Conservation (phyloP, 257 asterid genomes). For the Solanum raphanifolium region DNA sequence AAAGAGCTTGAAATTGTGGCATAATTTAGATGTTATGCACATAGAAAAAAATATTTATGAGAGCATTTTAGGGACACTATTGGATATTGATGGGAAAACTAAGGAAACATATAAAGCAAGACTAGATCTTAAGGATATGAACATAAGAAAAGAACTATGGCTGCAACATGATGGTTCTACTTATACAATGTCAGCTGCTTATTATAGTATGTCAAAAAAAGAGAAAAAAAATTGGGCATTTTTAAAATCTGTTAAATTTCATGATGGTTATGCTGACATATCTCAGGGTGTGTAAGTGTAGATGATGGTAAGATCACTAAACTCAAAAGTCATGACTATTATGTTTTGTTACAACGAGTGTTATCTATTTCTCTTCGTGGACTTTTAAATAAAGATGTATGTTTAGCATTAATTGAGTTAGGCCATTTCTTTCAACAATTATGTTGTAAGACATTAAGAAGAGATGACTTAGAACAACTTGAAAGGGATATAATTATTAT, state of each 20-base stretch:
- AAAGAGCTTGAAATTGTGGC: neutral
- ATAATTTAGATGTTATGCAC: neutral
- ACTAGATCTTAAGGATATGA: conserved; percentile 10
- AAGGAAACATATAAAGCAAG: neutral
- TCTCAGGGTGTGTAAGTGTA: neutral
- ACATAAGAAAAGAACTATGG: neutral
- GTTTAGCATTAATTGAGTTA: neutral
- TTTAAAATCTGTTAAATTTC: neutral
- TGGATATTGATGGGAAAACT: neutral
- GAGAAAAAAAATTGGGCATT: neutral
- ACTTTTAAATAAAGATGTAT: neutral
- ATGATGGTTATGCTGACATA: conserved; percentile 8
- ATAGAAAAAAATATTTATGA: neutral
- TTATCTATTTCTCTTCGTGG: neutral
- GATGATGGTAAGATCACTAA: neutral
- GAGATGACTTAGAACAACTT: neutral
- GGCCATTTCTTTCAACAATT: neutral
- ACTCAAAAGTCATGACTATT: neutral
- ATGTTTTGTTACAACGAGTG: neutral
- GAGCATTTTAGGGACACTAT: neutral
- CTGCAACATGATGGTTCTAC: neutral
- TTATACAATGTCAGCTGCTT: neutral
- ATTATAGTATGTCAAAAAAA: neutral
- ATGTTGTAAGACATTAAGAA: neutral
- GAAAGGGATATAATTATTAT: neutral